phyloP scores from a whole-genome alignment of 208 protist genomes.

The Naegleria gruberi region DNA sequence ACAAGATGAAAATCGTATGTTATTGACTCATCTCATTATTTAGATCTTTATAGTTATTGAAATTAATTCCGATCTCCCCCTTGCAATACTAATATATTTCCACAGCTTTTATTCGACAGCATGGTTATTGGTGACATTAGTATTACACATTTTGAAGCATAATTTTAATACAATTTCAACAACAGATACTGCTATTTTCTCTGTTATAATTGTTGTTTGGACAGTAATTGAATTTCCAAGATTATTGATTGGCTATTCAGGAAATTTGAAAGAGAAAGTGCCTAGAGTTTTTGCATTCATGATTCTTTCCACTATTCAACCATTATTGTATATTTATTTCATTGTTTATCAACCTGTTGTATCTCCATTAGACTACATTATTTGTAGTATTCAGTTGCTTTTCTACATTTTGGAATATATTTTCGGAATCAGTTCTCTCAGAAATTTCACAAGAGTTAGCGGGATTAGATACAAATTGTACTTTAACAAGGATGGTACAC shows the following conservation, averaged over 20 bases:
- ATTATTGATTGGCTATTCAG: background rate
- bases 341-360: background rate
- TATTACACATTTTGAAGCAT: background rate
- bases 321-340: background rate
- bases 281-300: background rate
- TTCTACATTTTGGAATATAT: background rate
- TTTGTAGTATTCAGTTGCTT: background rate
- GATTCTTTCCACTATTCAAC: background rate
- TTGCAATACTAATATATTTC: background rate
- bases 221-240: background rate
- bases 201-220: background rate
- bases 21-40: background rate
- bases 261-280: background rate
- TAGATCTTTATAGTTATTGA: background rate
- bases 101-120: background rate
- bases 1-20: background rate
- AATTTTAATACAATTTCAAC: background rate
- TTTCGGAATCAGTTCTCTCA: background rate
- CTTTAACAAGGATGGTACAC: constrained; percentile 7
- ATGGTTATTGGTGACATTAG: background rate
- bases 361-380: background rate
- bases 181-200: background rate
- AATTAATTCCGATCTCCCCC: background rate
- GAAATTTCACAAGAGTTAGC: background rate
- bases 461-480: background rate